Evolutionary conservation across 83 land plant species (phyloP).

Genomic region (Picea mariana): DNA sequence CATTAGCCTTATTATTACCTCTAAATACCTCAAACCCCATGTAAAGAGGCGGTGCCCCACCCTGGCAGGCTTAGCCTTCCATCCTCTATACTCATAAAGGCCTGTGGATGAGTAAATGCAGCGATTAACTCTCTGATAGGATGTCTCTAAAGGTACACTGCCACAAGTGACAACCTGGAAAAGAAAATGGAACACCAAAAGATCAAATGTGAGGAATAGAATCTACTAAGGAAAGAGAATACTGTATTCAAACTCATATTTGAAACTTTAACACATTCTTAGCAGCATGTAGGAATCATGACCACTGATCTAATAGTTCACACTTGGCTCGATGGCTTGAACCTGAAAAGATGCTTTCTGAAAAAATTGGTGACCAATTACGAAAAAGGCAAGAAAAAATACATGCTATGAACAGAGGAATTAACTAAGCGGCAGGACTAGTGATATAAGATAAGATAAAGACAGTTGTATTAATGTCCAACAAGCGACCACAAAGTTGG

Average conservation of each 20-base stretch:
- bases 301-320: no score
- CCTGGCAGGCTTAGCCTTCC: slow-evolving; percentile 29
- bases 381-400: no score
- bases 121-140: slow-evolving; percentile 36
- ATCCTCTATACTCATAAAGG: slow-evolving; percentile 40
- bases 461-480: no score
- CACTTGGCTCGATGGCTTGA: no score
- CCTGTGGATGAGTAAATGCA: slow-evolving; percentile 37
- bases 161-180: slow-evolving; percentile 49
- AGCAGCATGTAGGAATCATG: no score
- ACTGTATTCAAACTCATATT: neutral
- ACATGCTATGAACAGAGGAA: no score
- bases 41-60: slow-evolving; percentile 29
- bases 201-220: neutral
- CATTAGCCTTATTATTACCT: slow-evolving; percentile 19
- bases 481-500: no score
- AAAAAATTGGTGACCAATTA: no score
- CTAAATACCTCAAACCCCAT: slow-evolving; percentile 45
- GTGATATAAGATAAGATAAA: no score
- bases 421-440: no score
- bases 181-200: neutral
- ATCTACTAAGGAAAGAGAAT: neutral
- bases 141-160: slow-evolving; percentile 40
- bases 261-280: no score
- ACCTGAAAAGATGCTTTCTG: no score